Conservation (phyloP, 495 filamentous ascomycete species). For the Jackrogersella minutella region DNA sequence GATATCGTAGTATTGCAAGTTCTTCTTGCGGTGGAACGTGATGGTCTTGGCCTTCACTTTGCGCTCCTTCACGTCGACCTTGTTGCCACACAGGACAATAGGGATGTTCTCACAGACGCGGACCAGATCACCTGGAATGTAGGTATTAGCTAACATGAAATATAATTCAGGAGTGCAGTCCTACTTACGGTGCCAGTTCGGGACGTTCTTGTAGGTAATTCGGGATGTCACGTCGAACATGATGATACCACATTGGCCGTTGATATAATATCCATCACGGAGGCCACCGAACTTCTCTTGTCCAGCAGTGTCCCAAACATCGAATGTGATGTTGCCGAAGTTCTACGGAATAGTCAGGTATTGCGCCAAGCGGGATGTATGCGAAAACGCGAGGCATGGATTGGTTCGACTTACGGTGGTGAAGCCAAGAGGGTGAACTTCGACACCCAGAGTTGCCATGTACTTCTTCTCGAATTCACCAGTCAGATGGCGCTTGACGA, state of each 20-base stretch:
- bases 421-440: constrained; percentile 95
- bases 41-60: constrained; percentile 99
- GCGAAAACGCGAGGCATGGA: constrained; percentile 21
- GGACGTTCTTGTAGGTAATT: constrained; percentile 99
- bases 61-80: constrained; percentile 99
- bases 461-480: constrained; percentile 99
- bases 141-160: constrained; percentile 10
- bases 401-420: constrained; percentile 77
- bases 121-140: constrained; percentile 88
- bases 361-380: constrained; percentile 20
- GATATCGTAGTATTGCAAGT: constrained; percentile 99
- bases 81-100: constrained; percentile 98
- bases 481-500: constrained; percentile 99
- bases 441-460: constrained; percentile 98
- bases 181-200: constrained; percentile 99
- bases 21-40: constrained; percentile 99
- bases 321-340: constrained; percentile 95
- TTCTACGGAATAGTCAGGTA: constrained; percentile 69
- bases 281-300: constrained; percentile 99
- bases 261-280: constrained; percentile 99
- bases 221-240: constrained; percentile 99
- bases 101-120: constrained; percentile 99
- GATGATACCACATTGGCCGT: constrained; percentile 99
- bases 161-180: not conserved
- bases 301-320: constrained; percentile 99